Base-by-base conservation (phyloP, 179 eudicot species). In the Drosera spatulata region DNA sequence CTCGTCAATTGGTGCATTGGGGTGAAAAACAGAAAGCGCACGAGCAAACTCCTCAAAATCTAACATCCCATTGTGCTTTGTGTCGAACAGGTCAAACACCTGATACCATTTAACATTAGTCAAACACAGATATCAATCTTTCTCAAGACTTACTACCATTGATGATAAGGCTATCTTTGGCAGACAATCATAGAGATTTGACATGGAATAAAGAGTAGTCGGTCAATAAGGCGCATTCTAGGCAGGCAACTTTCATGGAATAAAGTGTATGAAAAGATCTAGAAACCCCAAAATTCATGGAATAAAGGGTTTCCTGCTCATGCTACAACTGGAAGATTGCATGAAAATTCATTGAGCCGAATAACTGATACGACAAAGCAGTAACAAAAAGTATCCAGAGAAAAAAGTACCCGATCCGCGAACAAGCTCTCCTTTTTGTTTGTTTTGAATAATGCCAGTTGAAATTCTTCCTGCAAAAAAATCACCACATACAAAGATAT, bases 351-450 rank as follows among this genome's bases (percentile, higher is more conserved):
- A 4, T 43, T 43, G 5, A 43, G 6, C 5, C 45, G 45, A 7
- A 43, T 43, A 43, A 43, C 45, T 4, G 0, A 4, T 43, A 43
- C 8, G 45, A 43, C 5, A 4, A 43, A 4, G 45, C 45, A 4
- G 8, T 43, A 43, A 43, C 15, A 51, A 15, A 51, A n/a, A 14
- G 4, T 22, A 14, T 15, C 14, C 41, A 57, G 56, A n/a, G n/a
- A 42, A 6, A 8, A 51, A 62, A 44, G 42, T 84, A 87, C 95
- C 84, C 95, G 73, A 68, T 87, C 95, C 39, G 95, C 95, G 77
- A 87, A 87, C 72, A 87, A 77, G 77, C 95, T 87, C 75, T 87
- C 95, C 68, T 87, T 87, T 73, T 87, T 87, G 78, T 82, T 87
- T 54, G 95, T 87, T 79, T 87, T 87, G 65, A 87, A 87, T 55